A percentile compares a stretch with the other conserved stretches of the same genome.
Conservation (phyloP, 768 basidiomycete species). For the Amanita polypyramis region DNA sequence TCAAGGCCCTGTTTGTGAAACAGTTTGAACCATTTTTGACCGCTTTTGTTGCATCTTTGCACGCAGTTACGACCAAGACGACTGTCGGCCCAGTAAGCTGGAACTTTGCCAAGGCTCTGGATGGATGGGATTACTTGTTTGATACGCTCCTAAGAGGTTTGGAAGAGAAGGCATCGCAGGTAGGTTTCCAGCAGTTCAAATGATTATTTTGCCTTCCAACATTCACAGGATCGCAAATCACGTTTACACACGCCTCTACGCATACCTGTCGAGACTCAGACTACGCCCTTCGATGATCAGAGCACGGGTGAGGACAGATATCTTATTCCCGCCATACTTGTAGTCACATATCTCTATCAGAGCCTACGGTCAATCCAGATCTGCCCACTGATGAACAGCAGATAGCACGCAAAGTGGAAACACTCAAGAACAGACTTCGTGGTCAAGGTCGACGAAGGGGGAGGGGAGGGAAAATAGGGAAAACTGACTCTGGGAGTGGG, state of each 20-base stretch:
- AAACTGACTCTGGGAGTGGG: constrained; percentile 30
- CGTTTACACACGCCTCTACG: constrained; percentile 38
- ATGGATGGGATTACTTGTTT: constrained; percentile 76
- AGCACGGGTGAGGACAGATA: constrained; percentile 36
- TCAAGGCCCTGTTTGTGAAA: constrained; percentile 80
- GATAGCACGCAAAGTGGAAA: constrained; percentile 87
- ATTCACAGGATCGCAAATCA: constrained; percentile 57
- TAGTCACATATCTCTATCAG: constrained; percentile 30
- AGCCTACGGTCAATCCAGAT: constrained; percentile 26
- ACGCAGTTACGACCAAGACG: constrained; percentile 41
- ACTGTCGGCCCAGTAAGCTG: constrained; percentile 34
- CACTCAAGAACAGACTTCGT: constrained; percentile 76
- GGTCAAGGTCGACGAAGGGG: constrained; percentile 58
- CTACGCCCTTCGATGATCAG: constrained; percentile 51
- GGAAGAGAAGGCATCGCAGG: constrained; percentile 68
- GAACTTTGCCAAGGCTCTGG: constrained; percentile 63
- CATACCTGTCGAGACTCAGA: constrained; percentile 25
- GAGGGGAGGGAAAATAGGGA: constrained; percentile 39
- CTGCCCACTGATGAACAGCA: constrained; percentile 70
- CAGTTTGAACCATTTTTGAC: constrained; percentile 78
- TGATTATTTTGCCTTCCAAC: constrained; percentile 5
- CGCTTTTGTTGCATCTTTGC: constrained; percentile 76
- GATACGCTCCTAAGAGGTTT: constrained; percentile 64
- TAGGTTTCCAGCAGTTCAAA: constrained; percentile 16
- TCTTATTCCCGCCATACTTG: constrained; percentile 2